phyloP scores from a whole-genome alignment of 176 grass and related monocot species.

The Cenchrus americanus region DNA sequence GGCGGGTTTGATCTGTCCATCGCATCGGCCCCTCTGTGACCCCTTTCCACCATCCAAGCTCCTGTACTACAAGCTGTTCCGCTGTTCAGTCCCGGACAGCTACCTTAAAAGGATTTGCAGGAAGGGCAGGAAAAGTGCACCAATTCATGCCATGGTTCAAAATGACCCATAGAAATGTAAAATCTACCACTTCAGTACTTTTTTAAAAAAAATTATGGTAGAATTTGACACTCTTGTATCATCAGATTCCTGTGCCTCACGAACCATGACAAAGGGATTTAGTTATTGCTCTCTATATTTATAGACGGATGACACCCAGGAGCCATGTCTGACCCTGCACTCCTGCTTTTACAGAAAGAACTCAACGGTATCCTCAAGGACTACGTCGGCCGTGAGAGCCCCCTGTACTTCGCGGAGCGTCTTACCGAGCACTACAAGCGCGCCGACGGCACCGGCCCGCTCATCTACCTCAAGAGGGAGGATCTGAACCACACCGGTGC shows the following conservation, averaged over 20 bases:
- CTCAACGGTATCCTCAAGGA: constrained; percentile 83
- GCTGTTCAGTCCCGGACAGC: too few relatives aligned
- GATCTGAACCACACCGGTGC: constrained; percentile 98
- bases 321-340: neutral
- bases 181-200: too few relatives aligned
- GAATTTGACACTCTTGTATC: neutral
- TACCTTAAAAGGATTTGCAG: neutral
- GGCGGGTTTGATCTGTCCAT: neutral
- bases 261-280: neutral
- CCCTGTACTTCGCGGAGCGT: constrained; percentile 94
- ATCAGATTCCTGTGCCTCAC: neutral
- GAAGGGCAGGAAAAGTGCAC: neutral
- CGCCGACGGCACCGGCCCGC: constrained; percentile 61
- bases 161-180: neutral
- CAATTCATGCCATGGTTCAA: neutral
- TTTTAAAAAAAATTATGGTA: neutral
- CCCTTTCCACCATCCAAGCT: neutral
- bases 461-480: constrained; percentile 94
- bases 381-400: constrained; percentile 92
- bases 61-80: too few relatives aligned
- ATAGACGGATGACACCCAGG: too few relatives aligned
- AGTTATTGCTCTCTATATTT: neutral
- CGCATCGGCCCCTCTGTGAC: neutral
- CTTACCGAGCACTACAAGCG: constrained; percentile 78
- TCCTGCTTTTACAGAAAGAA: constrained; percentile 59